Base-by-base conservation (phyloP, 331 rosid genomes). In the Malus hybrid region DNA sequence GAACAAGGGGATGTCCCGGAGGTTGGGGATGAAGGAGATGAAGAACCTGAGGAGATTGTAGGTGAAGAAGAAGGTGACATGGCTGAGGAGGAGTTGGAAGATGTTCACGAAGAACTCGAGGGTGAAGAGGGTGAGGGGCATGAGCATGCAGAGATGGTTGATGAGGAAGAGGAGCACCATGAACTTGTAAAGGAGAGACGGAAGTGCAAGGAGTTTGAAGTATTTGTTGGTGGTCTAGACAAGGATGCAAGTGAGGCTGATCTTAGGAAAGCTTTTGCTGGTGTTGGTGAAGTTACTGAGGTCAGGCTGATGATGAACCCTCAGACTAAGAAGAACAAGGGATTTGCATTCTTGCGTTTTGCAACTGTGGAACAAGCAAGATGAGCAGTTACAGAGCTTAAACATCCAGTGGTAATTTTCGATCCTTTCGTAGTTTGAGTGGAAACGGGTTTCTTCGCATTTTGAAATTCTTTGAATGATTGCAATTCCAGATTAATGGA, bases 271-370 rank as follows among this genome's bases (percentile, higher is more conserved):
- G 90, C 83, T 76, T 93, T 93, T 24, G 10, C 88, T 73, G 85
- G 68, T 74, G 91, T 88, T 62, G 98, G 98, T 77, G 87, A 86
- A 74, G 92, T 93, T 70, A 89, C 88, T 71, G 97, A 93, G 84
- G 91, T 93, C 71, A 91, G 98, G 77, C 78, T 91, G 77, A 93
- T 93, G 98, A 93, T 91, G 98, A 89, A 93, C 50, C 90, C 97
- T 82, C 96, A 89, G 73, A 93, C 98, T 31, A 93, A 89, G 81
- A 93, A 89, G 82, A 93, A 89, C 77, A 93, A 93, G 89, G 98
- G 98, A 36, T 93, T 91, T 91, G 97, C 98, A 70, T 93, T 93
- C 86, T 83, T 93, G 83, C 96, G 93, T 66, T 93, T 89, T 87
- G 90, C 90, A 79, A 80, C 91, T 22, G 92, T 91, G 67, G 98